Evolutionary conservation across 2,329 filamentous ascomycete species (phyloP), one percentile per base, ranked within the genome.

Genomic region (Amylocarpus encephaloides): DNA sequence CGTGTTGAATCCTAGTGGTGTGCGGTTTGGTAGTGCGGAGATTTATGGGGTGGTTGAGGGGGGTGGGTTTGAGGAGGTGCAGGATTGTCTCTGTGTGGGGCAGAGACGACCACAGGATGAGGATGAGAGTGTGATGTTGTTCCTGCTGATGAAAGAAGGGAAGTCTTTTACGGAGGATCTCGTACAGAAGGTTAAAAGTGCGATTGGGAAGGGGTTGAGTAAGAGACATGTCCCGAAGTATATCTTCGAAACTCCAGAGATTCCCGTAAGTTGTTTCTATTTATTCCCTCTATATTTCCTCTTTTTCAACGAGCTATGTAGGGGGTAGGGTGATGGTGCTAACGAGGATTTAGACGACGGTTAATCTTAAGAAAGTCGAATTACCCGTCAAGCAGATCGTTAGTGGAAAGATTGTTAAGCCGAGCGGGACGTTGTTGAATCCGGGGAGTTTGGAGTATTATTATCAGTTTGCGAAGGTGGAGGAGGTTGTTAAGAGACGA

Each of bases 341-440:
- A 15, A 52, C 46, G 1, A 9, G 15, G 16, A 19, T 16, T 3
- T n/a, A 89, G 82, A 86, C 83, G 0, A 93, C 88, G 0, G 82
- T 93, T 55, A 93, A 92, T 64, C 68, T 88, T 44, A 93, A 93
- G 66, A 93, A 93, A 67, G 88, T 93, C 3, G 88, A 93, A 66
- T 61, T 93, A 46, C 87, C 87, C 0, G 85, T 93, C 29, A 93
- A 93, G 70, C 84, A 88, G 63, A 93, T 93, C 55, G 83, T 93
- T 1, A 88, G 80, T 0, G 88, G 88, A 0, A 80, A 82, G 59
- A 78, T 71, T 19, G 79, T 93, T 63, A 88, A 85, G 67, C 79
- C 86, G 0, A 88, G 83, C 43, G 86, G 86, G 1, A 92, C 87
- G 3, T 67, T 93, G 61, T 68, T 86, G 47, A 93, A 94, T 62